Evolutionary conservation across 306 rosid genomes (phyloP).

Genomic region (Cyclanthera cordifolia): DNA sequence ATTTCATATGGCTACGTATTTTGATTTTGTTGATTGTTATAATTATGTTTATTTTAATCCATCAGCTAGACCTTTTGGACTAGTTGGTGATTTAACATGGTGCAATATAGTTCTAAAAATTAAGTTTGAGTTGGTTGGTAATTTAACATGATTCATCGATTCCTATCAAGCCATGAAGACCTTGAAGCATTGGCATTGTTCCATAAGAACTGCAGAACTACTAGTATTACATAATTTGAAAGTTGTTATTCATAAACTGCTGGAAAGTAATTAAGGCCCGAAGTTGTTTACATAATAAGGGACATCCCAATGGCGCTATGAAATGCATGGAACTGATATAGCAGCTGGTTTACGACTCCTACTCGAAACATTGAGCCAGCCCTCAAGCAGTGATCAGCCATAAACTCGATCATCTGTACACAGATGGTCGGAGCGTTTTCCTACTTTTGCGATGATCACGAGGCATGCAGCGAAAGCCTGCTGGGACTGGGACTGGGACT

Average conservation of each 20-base stretch:
- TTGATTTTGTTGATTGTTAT: too few species aligned
- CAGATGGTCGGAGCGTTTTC: conserved; percentile 35
- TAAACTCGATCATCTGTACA: conserved; percentile 32
- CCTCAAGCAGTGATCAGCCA: conserved; percentile 24
- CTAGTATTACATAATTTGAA: background rate
- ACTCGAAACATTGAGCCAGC: conserved; percentile 27
- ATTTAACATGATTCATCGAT: too few species aligned
- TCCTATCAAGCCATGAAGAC: background rate
- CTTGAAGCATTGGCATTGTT: background rate
- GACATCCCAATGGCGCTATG: conserved; percentile 19
- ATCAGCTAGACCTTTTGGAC: too few species aligned
- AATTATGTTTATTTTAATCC: too few species aligned
- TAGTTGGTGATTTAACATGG: too few species aligned
- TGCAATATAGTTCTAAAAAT: too few species aligned
- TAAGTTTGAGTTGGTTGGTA: too few species aligned
- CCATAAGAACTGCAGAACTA: background rate
- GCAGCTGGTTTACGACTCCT: conserved; percentile 25
- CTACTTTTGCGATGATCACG: conserved; percentile 49
- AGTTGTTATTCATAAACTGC: background rate
- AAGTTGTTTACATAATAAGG: too few species aligned
- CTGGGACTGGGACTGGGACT: conserved; percentile 49
- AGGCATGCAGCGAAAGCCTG: conserved; percentile 36
- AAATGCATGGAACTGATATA: conserved; percentile 27
- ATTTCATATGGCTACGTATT: too few species aligned
- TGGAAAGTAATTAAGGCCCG: too few species aligned